A percentile compares a stretch with the other conserved stretches of the same genome.
Evolutionary conservation across 2,329 filamentous ascomycete genomes (phyloP).

Genomic region (Macrophomina tecta): DNA sequence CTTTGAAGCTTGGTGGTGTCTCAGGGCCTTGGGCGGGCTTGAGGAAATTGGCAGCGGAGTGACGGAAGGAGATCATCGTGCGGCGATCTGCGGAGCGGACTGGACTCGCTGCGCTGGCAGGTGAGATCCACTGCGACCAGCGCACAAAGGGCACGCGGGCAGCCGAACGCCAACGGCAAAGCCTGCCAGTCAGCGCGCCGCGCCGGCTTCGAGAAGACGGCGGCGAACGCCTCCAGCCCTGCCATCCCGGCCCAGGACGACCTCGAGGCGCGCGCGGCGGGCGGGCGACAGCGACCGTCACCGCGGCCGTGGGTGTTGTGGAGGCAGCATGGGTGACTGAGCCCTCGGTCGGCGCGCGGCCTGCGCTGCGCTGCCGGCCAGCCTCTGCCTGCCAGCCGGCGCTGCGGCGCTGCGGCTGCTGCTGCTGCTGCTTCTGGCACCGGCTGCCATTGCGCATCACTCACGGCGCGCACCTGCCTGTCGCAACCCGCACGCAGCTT

Average conservation of each 20-base stretch:
- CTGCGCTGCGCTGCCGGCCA: not conserved
- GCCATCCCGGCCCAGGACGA: not conserved
- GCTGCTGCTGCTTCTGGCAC: not conserved
- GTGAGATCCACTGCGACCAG: not conserved
- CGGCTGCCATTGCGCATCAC: not conserved
- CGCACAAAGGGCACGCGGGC: slow-evolving; percentile 4
- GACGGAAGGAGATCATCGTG: not conserved
- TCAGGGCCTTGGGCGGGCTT: slow-evolving; percentile 4
- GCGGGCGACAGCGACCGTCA: not conserved
- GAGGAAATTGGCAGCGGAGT: slow-evolving; percentile 6
- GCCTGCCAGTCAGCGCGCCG: not conserved
- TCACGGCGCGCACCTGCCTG: not conserved
- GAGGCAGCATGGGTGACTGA: not conserved
- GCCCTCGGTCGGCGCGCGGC: not conserved
- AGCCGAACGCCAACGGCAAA: not conserved
- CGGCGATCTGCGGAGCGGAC: slow-evolving; percentile 8
- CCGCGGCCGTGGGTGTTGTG: not conserved
- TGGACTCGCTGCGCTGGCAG: slow-evolving; percentile 4
- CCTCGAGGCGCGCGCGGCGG: not conserved
- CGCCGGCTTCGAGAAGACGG: not conserved
- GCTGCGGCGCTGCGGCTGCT: too few relatives aligned
- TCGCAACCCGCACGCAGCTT: slow-evolving; percentile 15
- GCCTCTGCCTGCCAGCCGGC: not conserved
- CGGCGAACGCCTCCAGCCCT: slow-evolving; percentile 5
- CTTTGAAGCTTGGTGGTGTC: slow-evolving; percentile 11